Conservation (phyloP, 1,284 basidiomycete species). For the Fomes fomentarius region DNA sequence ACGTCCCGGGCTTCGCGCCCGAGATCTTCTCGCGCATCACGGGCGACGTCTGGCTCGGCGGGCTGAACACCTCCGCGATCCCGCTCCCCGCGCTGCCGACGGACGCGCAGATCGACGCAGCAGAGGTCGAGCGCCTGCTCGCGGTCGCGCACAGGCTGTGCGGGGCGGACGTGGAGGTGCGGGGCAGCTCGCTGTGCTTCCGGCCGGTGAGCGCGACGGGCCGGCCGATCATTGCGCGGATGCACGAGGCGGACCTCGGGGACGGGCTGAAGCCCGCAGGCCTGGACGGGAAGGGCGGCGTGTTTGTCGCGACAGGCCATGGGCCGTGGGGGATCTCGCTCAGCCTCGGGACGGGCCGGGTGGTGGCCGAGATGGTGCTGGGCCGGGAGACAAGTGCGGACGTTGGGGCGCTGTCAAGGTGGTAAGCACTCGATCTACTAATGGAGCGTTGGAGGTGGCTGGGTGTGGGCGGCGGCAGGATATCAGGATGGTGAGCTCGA, state of each 20-base stretch:
- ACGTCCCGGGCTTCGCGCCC: constrained; percentile 36
- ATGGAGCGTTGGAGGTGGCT: too few species aligned
- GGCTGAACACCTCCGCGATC: constrained; percentile 35
- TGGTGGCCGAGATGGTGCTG: constrained; percentile 38
- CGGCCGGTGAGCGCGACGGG: constrained; percentile 37
- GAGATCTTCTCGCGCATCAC: constrained; percentile 39
- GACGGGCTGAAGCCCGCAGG: constrained; percentile 27
- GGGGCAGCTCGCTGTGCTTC: constrained; percentile 36
- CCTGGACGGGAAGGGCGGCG: constrained; percentile 23
- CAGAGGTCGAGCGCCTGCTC: constrained; percentile 27
- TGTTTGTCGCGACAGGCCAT: constrained; percentile 40
- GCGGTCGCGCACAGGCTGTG: constrained; percentile 29
- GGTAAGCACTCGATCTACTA: constrained; percentile 26
- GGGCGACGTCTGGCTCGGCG: constrained; percentile 41
- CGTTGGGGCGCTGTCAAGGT: constrained; percentile 30
- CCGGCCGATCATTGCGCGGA: constrained; percentile 34
- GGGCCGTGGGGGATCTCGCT: constrained; percentile 43
- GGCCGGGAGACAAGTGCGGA: constrained; percentile 37
- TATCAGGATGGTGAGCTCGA: too few species aligned
- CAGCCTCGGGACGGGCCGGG: constrained; percentile 39
- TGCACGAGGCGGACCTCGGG: constrained; percentile 32
- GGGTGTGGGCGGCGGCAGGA: too few species aligned
- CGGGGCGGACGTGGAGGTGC: constrained; percentile 30
- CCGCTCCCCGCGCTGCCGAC: constrained; percentile 34
- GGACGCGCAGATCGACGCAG: constrained; percentile 20